Percentiles rank a stretch among this genome's conserved stretches.
These are phyloP conservation scores for Lodderomyces orthopsilosis DNA, from an alignment of 1,139 yeast species.

Conservation along the genomic window DNA sequence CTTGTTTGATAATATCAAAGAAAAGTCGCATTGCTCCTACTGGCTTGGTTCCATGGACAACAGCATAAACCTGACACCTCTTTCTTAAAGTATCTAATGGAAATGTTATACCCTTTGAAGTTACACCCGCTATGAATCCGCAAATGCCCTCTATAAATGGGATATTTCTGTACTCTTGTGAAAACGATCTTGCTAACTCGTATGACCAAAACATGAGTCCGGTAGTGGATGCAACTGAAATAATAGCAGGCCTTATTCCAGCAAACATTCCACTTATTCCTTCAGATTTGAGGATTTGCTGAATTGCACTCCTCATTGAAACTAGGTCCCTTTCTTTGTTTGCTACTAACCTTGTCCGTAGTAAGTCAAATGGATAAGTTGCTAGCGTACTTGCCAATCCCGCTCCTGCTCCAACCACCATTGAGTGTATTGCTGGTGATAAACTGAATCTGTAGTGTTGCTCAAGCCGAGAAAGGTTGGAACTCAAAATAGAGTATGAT, in stretches of 20 bases:
- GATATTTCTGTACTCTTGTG: constrained; percentile 24
- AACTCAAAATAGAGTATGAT: constrained; percentile 58
- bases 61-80: constrained; percentile 64
- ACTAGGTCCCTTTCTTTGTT: constrained; percentile 42
- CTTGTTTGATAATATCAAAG: constrained; percentile 41
- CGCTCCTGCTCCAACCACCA: constrained; percentile 71
- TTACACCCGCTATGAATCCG: constrained; percentile 74
- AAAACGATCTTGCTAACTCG: constrained; percentile 41
- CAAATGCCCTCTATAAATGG: constrained; percentile 61
- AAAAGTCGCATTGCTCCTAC: constrained; percentile 20
- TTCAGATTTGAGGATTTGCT: constrained; percentile 41
- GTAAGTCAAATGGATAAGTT: constrained; percentile 86
- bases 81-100: constrained; percentile 85
- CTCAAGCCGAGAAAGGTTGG: constrained; percentile 32
- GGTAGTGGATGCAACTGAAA: constrained; percentile 63
- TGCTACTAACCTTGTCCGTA: constrained; percentile 81
- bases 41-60: constrained; percentile 14
- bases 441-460: constrained; percentile 21
- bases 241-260: constrained; percentile 62
- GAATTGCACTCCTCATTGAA: constrained; percentile 44
- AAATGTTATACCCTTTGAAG: constrained; percentile 71
- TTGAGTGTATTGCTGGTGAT: constrained; percentile 44
- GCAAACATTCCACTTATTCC: constrained; percentile 59
- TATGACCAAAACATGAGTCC: constrained; percentile 72
- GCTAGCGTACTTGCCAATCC: constrained; percentile 69